phyloP scores from a whole-genome alignment of 225 moss, liverwort and hornwort species.

The Straminergon stramineum region DNA sequence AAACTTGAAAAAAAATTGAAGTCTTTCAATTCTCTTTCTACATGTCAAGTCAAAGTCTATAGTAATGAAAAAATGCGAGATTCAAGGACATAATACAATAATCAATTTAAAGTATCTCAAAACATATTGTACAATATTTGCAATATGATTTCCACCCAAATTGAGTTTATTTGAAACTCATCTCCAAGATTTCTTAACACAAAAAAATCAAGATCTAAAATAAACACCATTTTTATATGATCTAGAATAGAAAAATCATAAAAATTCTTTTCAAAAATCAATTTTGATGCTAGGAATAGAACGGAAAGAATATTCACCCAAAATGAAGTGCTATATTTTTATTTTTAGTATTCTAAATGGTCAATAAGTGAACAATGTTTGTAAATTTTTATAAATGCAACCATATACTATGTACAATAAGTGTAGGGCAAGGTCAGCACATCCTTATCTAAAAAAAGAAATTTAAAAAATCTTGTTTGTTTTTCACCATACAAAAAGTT shows the following conservation, averaged over 20 bases:
- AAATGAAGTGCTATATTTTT: not conserved
- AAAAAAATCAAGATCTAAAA: not conserved
- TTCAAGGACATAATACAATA: not conserved
- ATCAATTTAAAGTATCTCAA: not conserved
- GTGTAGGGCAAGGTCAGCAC: accelerated
- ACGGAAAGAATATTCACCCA: not conserved
- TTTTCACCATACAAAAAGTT: not conserved
- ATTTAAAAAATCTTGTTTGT: too few species aligned
- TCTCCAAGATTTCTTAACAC: not conserved
- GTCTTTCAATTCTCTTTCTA: not conserved
- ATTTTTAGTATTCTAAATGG: not conserved
- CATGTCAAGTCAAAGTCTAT: not conserved
- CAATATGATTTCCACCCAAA: accelerated
- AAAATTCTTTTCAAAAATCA: not conserved
- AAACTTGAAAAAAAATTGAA: not conserved
- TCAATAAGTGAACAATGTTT: not conserved
- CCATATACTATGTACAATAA: too few species aligned
- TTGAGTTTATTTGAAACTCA: not conserved
- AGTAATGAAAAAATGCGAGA: not conserved
- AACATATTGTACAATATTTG: not conserved
- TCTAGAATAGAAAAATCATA: not conserved
- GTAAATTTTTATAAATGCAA: not conserved
- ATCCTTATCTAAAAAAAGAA: not conserved
- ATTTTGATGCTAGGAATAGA: not conserved
- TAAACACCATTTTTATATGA: not conserved